Conservation (phyloP, 805 yeast species). For the Candida glaebosa region DNA sequence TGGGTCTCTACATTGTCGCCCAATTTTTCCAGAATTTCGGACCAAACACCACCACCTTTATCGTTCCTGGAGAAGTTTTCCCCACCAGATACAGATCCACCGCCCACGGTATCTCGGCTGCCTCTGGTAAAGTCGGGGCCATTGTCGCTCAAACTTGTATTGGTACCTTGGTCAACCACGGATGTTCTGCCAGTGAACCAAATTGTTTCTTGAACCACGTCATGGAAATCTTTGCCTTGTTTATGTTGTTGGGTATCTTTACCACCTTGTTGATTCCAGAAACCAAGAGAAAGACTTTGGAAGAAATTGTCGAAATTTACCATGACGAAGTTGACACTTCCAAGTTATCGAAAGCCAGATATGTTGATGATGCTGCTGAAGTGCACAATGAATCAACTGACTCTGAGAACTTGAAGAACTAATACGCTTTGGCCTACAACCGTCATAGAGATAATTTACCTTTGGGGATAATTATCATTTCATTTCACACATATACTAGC, state of each 20-base stretch:
- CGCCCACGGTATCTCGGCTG: slow-evolving; percentile 94
- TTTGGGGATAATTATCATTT: background rate
- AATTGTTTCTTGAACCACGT: slow-evolving; percentile 89
- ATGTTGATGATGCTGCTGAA: slow-evolving; percentile 13
- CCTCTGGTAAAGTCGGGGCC: slow-evolving; percentile 89
- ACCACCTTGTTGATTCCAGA: slow-evolving; percentile 74
- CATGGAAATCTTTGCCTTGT: slow-evolving; percentile 89
- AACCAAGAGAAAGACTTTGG: slow-evolving; percentile 88
- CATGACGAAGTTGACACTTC: slow-evolving; percentile 71
- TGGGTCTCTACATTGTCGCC: slow-evolving; percentile 73
- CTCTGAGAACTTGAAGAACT: slow-evolving; percentile 21
- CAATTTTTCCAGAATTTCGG: slow-evolving; percentile 92
- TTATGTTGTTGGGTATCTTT: slow-evolving; percentile 79
- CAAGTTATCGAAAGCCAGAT: slow-evolving; percentile 38
- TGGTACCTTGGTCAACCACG: slow-evolving; percentile 79
- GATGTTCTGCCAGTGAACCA: slow-evolving; percentile 56
- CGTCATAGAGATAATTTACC: background rate
- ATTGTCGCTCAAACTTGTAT: slow-evolving; percentile 85
- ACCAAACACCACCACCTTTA: slow-evolving; percentile 89
- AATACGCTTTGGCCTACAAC: background rate
- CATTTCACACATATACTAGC: background rate
- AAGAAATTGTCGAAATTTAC: slow-evolving; percentile 73
- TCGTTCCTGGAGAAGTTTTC: slow-evolving; percentile 87
- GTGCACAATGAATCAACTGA: slow-evolving; percentile 32
- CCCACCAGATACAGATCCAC: slow-evolving; percentile 95